These are phyloP conservation scores for Arxiozyma heterogenica DNA, from an alignment of 1,139 yeast genomes.

Conservation along the genomic window DNA sequence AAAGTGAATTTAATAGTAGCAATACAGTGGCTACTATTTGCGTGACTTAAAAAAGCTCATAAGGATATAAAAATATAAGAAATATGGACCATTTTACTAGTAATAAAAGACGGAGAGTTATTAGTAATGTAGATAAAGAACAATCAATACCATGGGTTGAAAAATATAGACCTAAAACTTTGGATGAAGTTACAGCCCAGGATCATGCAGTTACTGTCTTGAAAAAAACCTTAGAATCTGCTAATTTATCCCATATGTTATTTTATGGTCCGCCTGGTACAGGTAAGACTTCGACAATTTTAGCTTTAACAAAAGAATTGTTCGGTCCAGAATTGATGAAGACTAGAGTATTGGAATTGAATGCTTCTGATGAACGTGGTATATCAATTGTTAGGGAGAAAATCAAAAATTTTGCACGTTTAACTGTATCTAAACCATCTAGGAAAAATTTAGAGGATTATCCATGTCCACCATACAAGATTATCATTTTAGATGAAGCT, in stretches of 20 bases:
- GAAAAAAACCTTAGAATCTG: constrained; percentile 65
- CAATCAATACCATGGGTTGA: constrained; percentile 32
- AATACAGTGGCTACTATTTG: not conserved
- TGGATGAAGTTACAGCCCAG: constrained; percentile 86
- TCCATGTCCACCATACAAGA: constrained; percentile 93
- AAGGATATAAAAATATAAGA: not conserved
- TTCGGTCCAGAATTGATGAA: constrained; percentile 67
- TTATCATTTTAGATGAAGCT: constrained; percentile 82
- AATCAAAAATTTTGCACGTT: constrained; percentile 83
- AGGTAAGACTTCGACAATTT: constrained; percentile 87
- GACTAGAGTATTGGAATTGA: constrained; percentile 76
- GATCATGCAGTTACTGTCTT: constrained; percentile 83
- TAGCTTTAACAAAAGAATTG: constrained; percentile 77
- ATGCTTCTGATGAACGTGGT: constrained; percentile 96
- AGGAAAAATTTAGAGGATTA: constrained; percentile 57
- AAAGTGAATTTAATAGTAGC: not conserved
- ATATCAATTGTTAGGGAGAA: constrained; percentile 87
- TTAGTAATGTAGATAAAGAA: constrained; percentile 14
- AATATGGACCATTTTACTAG: constrained; percentile 20
- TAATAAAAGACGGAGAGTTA: constrained; percentile 22
- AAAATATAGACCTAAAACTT: constrained; percentile 51
- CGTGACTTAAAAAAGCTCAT: not conserved
- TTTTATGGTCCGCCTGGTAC: constrained; percentile 98
- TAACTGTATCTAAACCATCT: constrained; percentile 75
- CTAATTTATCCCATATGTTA: constrained; percentile 88